Evolutionary conservation across 2,329 filamentous ascomycete genomes (phyloP).

Genomic region (Mollisiaceae sp.): DNA sequence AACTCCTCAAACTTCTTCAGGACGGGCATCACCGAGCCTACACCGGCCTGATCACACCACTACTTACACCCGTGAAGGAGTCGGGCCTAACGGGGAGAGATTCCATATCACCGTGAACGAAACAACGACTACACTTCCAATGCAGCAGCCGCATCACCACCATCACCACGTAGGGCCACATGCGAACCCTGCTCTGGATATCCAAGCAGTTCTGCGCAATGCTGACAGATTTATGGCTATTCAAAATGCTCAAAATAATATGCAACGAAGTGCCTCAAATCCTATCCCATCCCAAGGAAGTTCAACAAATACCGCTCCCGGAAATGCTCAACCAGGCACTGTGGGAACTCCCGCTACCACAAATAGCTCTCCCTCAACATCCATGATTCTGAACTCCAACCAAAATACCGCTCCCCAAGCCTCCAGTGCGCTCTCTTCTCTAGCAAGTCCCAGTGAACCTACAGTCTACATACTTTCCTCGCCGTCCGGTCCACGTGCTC

Average conservation of each 20-base stretch:
- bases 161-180: slow-evolving; percentile 19
- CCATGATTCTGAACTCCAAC: slow-evolving; percentile 18
- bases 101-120: slow-evolving; percentile 59
- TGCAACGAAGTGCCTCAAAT: slow-evolving; percentile 34
- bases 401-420: slow-evolving; percentile 16
- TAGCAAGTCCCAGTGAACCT: slow-evolving; percentile 42
- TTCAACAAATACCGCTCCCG: slow-evolving; percentile 15
- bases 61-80: slow-evolving; percentile 54
- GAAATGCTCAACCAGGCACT: slow-evolving; percentile 19
- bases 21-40: slow-evolving; percentile 38
- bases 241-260: slow-evolving; percentile 31
- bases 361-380: slow-evolving; percentile 24
- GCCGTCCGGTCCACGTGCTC: slow-evolving; percentile 61
- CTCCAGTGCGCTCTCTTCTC: slow-evolving; percentile 28
- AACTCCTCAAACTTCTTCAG: slow-evolving; percentile 35
- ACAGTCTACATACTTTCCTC: slow-evolving; percentile 67
- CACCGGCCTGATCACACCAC: slow-evolving; percentile 46
- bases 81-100: slow-evolving; percentile 56
- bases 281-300: slow-evolving; percentile 21
- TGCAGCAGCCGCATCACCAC: slow-evolving; percentile 26
- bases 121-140: slow-evolving; percentile 40
- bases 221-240: slow-evolving; percentile 33
- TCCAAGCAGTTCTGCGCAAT: slow-evolving; percentile 37
- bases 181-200: slow-evolving; percentile 33
- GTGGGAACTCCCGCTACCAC: slow-evolving; percentile 24